Evolutionary conservation across 805 yeast species (phyloP), one percentile per base, ranked within the genome.

Genomic region (Myxozyma vanderwaltii): DNA sequence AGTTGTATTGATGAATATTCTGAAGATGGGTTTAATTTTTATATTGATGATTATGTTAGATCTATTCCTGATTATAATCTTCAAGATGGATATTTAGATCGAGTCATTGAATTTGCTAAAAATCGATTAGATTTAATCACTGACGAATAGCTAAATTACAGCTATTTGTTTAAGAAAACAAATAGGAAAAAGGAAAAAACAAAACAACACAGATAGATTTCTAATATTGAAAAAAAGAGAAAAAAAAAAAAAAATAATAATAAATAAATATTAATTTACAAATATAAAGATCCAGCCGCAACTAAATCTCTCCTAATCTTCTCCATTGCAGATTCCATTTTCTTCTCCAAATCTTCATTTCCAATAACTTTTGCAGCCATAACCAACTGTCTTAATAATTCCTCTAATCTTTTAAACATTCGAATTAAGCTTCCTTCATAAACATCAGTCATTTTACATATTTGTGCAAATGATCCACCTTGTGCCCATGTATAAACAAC

Each of bases 391-490:
- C 92, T 84, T 57, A 94, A 77, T 79, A 94, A 81, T 72, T 94
- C 99, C 74, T 94, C 99, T 56, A 94, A 78, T 71, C 99, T 82
- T 74, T 94, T 87, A 78, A 94, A 94, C 84, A 89, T 88, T 72
- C 99, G 85, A 65, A 94, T 92, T 70, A 94, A 80, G 23, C 96
- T 87, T 43, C 99, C 99, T 77, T 94, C 99, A 68, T 92, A 94
- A 45, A 94, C 98, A 71, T 94, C 99, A 0, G 99, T 94, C 97
- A 94, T 91, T 74, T 92, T 92, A 77, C 98, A 92, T 63, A 94
- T 92, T 72, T 92, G 97, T 0, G 97, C 92, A 74, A 94, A 94
- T 0, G 94, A 78, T 5, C 96, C 97, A 19, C 98, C 98, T 71
- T 87, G 86, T 73, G 97, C 90, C 99, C 99, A 94, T 49, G 92